Base-by-base conservation (phyloP, 768 basidiomycete genomes). In the Mycena crocata region DNA sequence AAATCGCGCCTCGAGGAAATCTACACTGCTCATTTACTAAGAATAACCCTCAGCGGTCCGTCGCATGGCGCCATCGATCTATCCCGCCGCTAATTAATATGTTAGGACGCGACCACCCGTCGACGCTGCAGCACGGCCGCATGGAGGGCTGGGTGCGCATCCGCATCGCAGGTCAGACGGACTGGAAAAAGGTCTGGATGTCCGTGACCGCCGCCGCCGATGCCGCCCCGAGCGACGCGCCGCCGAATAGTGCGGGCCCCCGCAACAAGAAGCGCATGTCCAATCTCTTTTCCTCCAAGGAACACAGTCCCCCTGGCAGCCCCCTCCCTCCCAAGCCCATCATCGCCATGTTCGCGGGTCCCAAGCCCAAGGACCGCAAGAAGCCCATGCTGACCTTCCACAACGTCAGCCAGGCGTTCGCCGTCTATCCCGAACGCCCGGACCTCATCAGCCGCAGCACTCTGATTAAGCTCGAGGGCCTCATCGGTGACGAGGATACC, bases 1-100 rank as follows among this genome's bases (percentile, higher is more conserved):
- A 95, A 96, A 74, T 91, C 94, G 1, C 89, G 95, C 45, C 85
- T 98, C 19, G 95, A 98, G 78, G 97, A 99, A 81, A 95, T 99
- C 65, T 99, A 99, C 76, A 98, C 98, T 0, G 96, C 95, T 7
- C 94, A 98, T 81, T 80, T 98, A 46, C 86, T 98, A 68, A 86
- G 94, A 57, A 93, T 92, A 73, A 92, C 86, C n/a, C 77, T 93
- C 19, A 78, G 76, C 65, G 78, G 82, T 82, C 66, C 69, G 78
- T 69, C 23, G n/a, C 30, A 37, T 31, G 55, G 58, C 50, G 55
- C 54, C 54, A 44, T 49, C 24, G 9, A 39, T 62, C 1, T n/a
- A 31, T 37, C 37, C 26, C 46, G 23, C 49, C 52, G 56, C 62
- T 69, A 40, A 63, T 46, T 23, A 37, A 50, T 21, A 31, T 40